phyloP scores from a whole-genome alignment of 495 filamentous ascomycete species.

The Hypomontagnella submonticulosa region DNA sequence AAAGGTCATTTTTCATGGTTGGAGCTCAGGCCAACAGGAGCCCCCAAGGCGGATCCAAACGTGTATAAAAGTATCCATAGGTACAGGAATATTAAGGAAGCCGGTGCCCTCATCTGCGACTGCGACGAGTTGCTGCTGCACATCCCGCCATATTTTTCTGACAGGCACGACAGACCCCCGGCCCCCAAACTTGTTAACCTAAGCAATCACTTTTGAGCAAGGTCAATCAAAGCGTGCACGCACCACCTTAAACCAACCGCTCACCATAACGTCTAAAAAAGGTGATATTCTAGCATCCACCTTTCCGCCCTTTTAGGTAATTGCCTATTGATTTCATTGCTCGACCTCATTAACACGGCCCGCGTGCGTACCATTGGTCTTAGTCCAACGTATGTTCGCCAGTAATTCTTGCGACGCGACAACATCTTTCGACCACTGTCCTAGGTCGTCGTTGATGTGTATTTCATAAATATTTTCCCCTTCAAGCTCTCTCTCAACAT shows the following conservation, averaged over 20 bases:
- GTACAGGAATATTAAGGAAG: constrained; percentile 47
- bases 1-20: constrained; percentile 28
- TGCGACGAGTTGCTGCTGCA: constrained; percentile 43
- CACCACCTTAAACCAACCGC: constrained; percentile 14
- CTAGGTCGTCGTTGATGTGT: constrained; percentile 2
- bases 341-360: background rate
- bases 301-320: constrained; percentile 22
- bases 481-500: background rate
- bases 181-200: constrained; percentile 25
- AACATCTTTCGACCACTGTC: background rate
- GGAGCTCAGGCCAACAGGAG: constrained; percentile 42
- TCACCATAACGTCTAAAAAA: background rate
- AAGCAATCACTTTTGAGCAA: constrained; percentile 26
- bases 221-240: constrained; percentile 28
- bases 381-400: too few relatives aligned
- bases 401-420: background rate
- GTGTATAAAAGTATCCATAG: constrained; percentile 48
- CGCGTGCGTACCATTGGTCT: too few relatives aligned
- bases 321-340: constrained; percentile 2
- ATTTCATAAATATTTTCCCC: background rate
- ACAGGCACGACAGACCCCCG: constrained; percentile 38
- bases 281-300: constrained; percentile 16
- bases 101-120: constrained; percentile 46
- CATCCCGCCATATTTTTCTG: constrained; percentile 43
- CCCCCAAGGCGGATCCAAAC: constrained; percentile 42